Base-by-base conservation (phyloP, 2,329 filamentous ascomycete species). In the Cladosporium velox region DNA sequence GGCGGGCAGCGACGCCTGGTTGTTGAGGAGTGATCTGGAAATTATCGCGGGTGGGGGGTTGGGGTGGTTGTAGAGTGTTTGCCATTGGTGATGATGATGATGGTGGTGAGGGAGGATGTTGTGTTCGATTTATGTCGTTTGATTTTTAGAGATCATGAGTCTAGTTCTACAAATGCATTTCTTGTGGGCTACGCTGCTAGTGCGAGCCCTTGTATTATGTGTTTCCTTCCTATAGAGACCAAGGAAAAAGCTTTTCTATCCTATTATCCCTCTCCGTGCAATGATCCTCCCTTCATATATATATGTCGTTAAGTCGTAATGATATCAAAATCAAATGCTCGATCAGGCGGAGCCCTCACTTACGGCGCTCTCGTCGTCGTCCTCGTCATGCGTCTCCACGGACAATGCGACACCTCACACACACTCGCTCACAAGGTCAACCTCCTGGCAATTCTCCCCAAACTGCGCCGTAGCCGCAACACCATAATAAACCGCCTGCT, bases 21-120 rank as follows among this genome's bases (percentile, higher is more conserved):
- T 89, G 74, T 83, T 93, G 70, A 84, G 89, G 73, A 87, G 83
- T 1, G 91, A 95, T 81, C 75, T 93, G 73, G 88, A 90, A 71
- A 82, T 83, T 1, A 78, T 91, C 34, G 84, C 85, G 21, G 91
- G 89, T 71, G 84, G 83, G 66, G 90, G 90, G 0, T 75, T 93
- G 75, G 80, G 79, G 28, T 88, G 85, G 76, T 81, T 87, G n/a
- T 72, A 21, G 63, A 24, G 30, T 1, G 2, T 15, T n/a, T 5
- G 32, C 38, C 24, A 41, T 26, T 30, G 18, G 12, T 49, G 58
- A 21, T 47, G 26, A 15, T 47, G 55, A 28, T 24, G 24, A 24
- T 24, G 24, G 24, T 24, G 24, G 24, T 1, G 24, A 30, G 24
- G 12, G 26, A 21, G 30, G 18, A 2, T 6, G 2, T 21, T 55